Evolutionary conservation across 2,329 filamentous ascomycete species (phyloP).

Genomic region (Boeremia exigua): DNA sequence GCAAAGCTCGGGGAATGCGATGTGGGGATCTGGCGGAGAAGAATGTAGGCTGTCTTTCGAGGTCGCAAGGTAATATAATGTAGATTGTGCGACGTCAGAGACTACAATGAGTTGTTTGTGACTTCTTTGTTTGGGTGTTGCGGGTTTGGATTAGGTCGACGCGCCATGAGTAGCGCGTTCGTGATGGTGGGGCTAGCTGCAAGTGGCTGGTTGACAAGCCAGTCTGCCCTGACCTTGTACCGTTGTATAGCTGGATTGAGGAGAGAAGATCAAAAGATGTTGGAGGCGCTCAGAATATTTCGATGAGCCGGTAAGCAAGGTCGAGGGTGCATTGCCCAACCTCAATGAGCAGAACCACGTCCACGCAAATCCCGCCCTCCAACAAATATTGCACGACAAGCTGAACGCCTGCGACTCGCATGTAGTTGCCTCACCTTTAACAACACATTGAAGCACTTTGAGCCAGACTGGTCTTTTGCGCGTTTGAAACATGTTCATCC

Average conservation of each 20-base stretch:
- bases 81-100: slow-evolving; percentile 3
- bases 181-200: slow-evolving; percentile 9
- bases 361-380: neutral
- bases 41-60: neutral
- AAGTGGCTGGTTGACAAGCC: slow-evolving; percentile 12
- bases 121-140: slow-evolving; percentile 17
- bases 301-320: neutral
- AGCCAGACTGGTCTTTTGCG: neutral
- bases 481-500: neutral
- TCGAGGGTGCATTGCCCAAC: neutral
- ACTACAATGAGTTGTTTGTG: slow-evolving; percentile 14
- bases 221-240: neutral
- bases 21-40: neutral
- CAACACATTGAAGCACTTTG: neutral
- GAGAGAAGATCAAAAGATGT: neutral
- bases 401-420: neutral
- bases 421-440: neutral
- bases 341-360: neutral
- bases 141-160: slow-evolving; percentile 23
- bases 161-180: slow-evolving; percentile 34
- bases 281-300: neutral
- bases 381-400: neutral
- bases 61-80: neutral
- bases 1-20: neutral
- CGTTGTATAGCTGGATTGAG: no score